Base-by-base conservation (phyloP, 164 flowering plant genomes). In the Chimonanthus praecox region DNA sequence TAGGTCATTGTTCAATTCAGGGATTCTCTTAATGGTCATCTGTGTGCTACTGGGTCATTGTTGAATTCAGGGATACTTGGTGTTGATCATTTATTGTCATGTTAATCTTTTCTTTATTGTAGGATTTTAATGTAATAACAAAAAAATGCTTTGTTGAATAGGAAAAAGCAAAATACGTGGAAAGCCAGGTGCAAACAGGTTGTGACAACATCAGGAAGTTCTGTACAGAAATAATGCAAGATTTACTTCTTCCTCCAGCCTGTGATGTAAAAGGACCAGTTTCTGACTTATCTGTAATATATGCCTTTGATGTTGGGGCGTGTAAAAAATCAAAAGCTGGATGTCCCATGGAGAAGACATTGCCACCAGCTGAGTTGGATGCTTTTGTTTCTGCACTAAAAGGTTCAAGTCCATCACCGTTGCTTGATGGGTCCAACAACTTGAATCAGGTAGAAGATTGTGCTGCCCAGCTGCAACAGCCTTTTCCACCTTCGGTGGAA, bases 141-240 rank as follows among this genome's bases (percentile, higher is more conserved):
- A 13, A 54, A 58, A 21, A 11, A 7, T 67, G 51, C 49, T 62
- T 68, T 16, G 11, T 58, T 73, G 21, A 47, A 64, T 84, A 93
- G 98, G 96, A 93, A 50, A 84, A 91, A 5, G 80, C 84, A 7
- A 87, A 85, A 68, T 88, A 78, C 79, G 88, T 89, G 54, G 96
- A 93, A 74, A 85, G 79, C 81, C 94, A 90, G 77, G 88, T 86
- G 65, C 89, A 88, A 72, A 85, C 81, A 20, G 96, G 90, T 64
- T 88, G 96, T 72, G 80, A 78, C 54, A 88, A 82, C 84, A 88
- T 91, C 71, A 88, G 84, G 81, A 87, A 77, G 72, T 86, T 90
- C 79, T 92, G 80, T 77, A 76, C 89, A 20, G 96, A 87, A 78
- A 85, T 90, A 58, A 72, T 91, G 84, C 81, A 87, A 71, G 98